Evolutionary conservation across 306 rosid species (phyloP), one percentile per base, ranked within the genome.

Genomic region (Casuarina cunninghamiana): DNA sequence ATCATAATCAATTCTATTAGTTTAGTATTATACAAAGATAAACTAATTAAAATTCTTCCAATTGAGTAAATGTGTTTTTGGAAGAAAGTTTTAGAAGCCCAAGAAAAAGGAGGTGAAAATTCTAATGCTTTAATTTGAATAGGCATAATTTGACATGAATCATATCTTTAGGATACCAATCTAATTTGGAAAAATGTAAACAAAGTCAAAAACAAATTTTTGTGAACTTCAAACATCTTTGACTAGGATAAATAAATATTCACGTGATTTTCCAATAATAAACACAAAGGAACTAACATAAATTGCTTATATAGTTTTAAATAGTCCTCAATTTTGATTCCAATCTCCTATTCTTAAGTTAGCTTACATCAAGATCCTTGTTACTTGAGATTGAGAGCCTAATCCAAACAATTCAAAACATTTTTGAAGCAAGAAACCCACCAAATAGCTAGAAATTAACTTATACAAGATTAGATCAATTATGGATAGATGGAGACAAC

Each of bases 341-440:
- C 45, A 9, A 62, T 62, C 44, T 37, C 42, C 38, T 6, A 37
- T 32, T 32, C 68, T 62, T 60, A 61, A 61, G 13, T 10, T 11
- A 13, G 17, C 7, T 10, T 5, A 66, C 48, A 4, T 41, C 49
- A 41, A 66, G 49, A 3, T 2, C 9, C 17, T 45, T 17, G 55
- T 54, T 60, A 58, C 76, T 35, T 21, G 45, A 50, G 8, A 10
- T n/a, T 32, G 42, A 32, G 63, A 32, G 4, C 49, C 68, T 21
- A 66, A 54, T 68, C 66, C 77, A 81, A 68, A 72, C 8, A 38
- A 69, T 71, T 57, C 10, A 11, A 45, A 45, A 45, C 48, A 45
- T 45, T 5, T 45, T 45, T n/a, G 4, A 38, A 54, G 49, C 45
- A 72, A 16, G 32, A 17, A 46, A 61, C 65, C 66, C 50, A 54